Percentiles rank a stretch among this genome's conserved stretches.
Evolutionary conservation across 306 rosid genomes (phyloP).

Genomic region (Vigna mungo): DNA sequence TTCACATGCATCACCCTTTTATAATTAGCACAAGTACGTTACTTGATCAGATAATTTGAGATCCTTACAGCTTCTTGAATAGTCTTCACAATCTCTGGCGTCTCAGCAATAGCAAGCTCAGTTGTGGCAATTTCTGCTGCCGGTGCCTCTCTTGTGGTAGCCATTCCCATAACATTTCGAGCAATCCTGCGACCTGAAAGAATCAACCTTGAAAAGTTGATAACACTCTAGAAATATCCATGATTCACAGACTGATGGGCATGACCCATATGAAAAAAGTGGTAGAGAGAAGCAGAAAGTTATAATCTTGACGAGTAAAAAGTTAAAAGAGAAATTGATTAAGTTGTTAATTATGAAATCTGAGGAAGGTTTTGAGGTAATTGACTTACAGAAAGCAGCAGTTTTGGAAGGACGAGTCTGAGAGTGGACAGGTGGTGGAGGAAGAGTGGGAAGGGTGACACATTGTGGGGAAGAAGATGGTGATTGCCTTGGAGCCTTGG

Average conservation of each 20-base stretch:
- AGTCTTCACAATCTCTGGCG: constrained; percentile 74
- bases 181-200: constrained; percentile 76
- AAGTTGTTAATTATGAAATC: background rate
- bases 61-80: constrained; percentile 74
- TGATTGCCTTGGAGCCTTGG: constrained; percentile 67
- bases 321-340: too few species aligned
- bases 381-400: constrained; percentile 76
- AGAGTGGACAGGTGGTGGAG: constrained; percentile 65
- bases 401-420: constrained; percentile 72
- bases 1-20: background rate
- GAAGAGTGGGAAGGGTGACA: constrained; percentile 74
- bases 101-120: constrained; percentile 47
- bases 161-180: constrained; percentile 81
- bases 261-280: too few species aligned
- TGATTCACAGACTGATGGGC: too few species aligned
- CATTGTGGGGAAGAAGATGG: constrained; percentile 69
- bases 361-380: background rate
- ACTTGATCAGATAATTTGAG: background rate
- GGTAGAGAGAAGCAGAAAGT: too few species aligned
- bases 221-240: background rate
- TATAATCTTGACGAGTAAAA: background rate
- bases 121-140: constrained; percentile 55
- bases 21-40: background rate
- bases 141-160: constrained; percentile 71
- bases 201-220: background rate